Percentiles rank a stretch among this genome's conserved stretches.
Conservation (phyloP, 2,329 filamentous ascomycete genomes). For the Colletotrichum australisinense region DNA sequence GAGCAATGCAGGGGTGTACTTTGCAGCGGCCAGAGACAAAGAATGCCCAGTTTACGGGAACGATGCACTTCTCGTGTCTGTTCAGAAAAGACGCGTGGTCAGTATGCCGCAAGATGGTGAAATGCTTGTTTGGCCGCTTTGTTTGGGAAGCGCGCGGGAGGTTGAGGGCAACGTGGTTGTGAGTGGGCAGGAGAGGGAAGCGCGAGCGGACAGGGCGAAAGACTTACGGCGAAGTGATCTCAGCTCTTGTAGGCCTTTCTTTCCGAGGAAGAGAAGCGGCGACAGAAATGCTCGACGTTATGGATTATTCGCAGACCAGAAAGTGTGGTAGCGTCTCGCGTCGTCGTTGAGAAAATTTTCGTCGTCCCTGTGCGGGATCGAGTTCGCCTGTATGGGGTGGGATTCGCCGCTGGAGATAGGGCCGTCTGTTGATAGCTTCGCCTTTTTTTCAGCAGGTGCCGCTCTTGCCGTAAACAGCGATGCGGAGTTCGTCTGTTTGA, state of each 20-base stretch:
- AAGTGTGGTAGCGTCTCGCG: conserved; percentile 21
- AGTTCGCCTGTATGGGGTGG: conserved; percentile 33
- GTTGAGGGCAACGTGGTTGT: conserved; percentile 5
- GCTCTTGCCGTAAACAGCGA: conserved; percentile 14
- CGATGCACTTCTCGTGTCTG: conserved; percentile 39
- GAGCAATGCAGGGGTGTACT: conserved; percentile 9
- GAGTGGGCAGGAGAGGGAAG: conserved; percentile 27
- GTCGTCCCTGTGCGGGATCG: conserved; percentile 33
- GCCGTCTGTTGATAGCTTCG: conserved; percentile 36
- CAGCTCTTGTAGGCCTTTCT: conserved; percentile 35
- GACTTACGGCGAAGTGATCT: conserved; percentile 37
- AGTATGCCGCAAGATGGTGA: conserved; percentile 13
- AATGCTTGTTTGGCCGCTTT: neutral
- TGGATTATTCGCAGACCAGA: conserved; percentile 17
- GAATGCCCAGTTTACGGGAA: conserved; percentile 33
- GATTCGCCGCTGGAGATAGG: conserved; percentile 31
- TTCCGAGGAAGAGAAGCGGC: conserved; percentile 24
- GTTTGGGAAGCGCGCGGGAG: neutral
- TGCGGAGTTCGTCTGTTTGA: conserved; percentile 14
- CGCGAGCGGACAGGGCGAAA: conserved; percentile 1
- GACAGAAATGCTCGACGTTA: conserved; percentile 13
- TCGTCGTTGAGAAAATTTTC: conserved; percentile 34
- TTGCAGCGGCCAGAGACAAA: conserved; percentile 32
- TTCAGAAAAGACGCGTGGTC: neutral
- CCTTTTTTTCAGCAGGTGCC: conserved; percentile 26